A percentile compares a stretch with the other conserved stretches of the same genome.
Evolutionary conservation across 1,284 basidiomycete genomes (phyloP).

Genomic region (Amylostereum areolatum): DNA sequence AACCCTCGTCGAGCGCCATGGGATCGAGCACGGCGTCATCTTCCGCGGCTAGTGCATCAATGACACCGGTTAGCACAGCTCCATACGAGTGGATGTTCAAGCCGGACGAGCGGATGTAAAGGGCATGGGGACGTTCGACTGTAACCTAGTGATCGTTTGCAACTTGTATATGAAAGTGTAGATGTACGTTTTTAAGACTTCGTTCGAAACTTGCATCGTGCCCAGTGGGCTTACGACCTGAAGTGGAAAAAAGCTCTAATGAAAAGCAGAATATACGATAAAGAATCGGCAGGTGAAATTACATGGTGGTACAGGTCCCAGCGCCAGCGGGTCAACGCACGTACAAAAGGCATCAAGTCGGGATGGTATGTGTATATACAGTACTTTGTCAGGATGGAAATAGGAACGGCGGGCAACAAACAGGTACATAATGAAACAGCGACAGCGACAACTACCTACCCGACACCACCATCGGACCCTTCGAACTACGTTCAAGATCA

Average conservation of each 20-base stretch:
- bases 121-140: too few species aligned
- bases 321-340: too few species aligned
- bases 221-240: too few species aligned
- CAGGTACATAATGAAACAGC: neutral
- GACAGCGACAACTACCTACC: neutral
- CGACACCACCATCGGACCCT: neutral
- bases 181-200: too few species aligned
- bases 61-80: constrained; percentile 31
- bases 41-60: constrained; percentile 14
- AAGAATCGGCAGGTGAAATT: too few species aligned
- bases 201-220: too few species aligned
- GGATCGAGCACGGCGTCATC: neutral
- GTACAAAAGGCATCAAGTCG: too few species aligned
- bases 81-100: constrained; percentile 39
- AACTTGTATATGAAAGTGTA: too few species aligned
- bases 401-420: neutral
- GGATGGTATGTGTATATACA: neutral
- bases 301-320: too few species aligned
- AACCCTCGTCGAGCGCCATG: neutral
- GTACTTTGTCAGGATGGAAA: neutral
- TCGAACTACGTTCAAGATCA: neutral
- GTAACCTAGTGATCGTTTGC: too few species aligned
- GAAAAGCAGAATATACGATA: too few species aligned
- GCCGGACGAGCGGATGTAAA: constrained; percentile 4
- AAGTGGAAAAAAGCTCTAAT: too few species aligned